These are phyloP conservation scores for Aspergillus brasiliensis DNA, from an alignment of 2,329 filamentous ascomycete genomes.

Conservation along the genomic window DNA sequence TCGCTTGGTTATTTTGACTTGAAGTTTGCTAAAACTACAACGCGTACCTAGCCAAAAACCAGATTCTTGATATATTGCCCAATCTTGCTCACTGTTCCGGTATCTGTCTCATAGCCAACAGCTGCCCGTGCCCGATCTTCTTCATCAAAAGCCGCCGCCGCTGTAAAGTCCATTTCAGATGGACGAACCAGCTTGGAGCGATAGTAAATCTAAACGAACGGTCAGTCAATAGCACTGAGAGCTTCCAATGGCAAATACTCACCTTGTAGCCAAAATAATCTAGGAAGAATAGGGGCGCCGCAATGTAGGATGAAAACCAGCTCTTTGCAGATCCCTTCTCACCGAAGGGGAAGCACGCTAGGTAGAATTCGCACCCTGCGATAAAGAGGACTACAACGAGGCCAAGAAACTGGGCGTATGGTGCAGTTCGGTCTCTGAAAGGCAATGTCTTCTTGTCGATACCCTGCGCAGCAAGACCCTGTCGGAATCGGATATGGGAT, in stretches of 20 bases:
- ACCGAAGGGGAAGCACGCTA: constrained; percentile 33
- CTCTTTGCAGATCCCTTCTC: constrained; percentile 32
- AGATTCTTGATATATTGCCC: not conserved
- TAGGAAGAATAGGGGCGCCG: constrained; percentile 34
- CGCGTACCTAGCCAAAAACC: not conserved
- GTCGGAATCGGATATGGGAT: constrained; percentile 31
- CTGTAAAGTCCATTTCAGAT: constrained; percentile 26
- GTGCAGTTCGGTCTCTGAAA: constrained; percentile 28
- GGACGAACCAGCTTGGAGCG: constrained; percentile 25
- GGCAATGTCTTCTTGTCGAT: constrained; percentile 27
- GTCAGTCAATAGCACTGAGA: not conserved
- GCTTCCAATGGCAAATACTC: not conserved
- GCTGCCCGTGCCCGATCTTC: constrained; percentile 17
- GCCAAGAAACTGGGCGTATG: constrained; percentile 29
- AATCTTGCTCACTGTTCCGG: not conserved
- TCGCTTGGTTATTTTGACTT: no score
- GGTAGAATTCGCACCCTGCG: constrained; percentile 36
- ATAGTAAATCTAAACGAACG: constrained; percentile 19
- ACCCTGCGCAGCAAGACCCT: constrained; percentile 29
- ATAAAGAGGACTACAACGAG: constrained; percentile 32
- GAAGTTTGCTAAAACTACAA: not conserved
- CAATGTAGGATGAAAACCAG: constrained; percentile 37
- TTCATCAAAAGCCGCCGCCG: constrained; percentile 27
- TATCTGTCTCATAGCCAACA: not conserved
- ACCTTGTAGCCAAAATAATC: constrained; percentile 34